Evolutionary conservation across 2,329 filamentous ascomycete genomes (phyloP).

Genomic region (Xylaria sp.): DNA sequence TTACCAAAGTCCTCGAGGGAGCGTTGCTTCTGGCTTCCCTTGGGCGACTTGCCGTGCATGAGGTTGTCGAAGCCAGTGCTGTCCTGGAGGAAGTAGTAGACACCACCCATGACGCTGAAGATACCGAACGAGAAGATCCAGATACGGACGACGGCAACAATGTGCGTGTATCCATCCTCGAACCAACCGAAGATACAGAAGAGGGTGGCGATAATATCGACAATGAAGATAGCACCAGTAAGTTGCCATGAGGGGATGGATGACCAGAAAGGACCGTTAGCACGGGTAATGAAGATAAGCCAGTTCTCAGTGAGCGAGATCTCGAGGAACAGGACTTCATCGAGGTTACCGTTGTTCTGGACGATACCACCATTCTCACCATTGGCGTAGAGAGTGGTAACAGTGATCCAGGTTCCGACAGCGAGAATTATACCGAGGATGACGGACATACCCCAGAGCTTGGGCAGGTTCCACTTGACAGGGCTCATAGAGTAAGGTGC

Average conservation of each 20-base stretch:
- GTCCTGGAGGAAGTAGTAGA: constrained; percentile 84
- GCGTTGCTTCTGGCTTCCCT: constrained; percentile 84
- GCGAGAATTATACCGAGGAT: constrained; percentile 84
- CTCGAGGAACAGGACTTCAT: constrained; percentile 87
- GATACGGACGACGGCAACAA: constrained; percentile 86
- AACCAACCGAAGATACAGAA: constrained; percentile 91
- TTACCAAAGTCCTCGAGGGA: constrained; percentile 90
- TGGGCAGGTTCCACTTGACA: constrained; percentile 95
- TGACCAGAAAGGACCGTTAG: constrained; percentile 92
- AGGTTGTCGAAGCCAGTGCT: constrained; percentile 87
- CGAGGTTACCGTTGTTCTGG: constrained; percentile 85
- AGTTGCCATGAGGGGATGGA: constrained; percentile 90
- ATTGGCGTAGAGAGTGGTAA: constrained; percentile 81
- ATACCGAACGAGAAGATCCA: constrained; percentile 93
- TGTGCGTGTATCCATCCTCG: constrained; percentile 74
- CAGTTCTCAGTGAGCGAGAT: constrained; percentile 94
- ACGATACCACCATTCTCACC: constrained; percentile 81
- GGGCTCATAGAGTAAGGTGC: constrained; percentile 86
- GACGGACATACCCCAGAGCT: constrained; percentile 93
- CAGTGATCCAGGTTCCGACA: constrained; percentile 86
- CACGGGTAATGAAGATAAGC: constrained; percentile 96
- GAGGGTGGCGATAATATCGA: constrained; percentile 85
- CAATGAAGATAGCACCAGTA: constrained; percentile 78
- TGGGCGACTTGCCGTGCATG: constrained; percentile 89
- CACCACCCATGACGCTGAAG: constrained; percentile 81